Evolutionary conservation across 148 eudicot genomes (phyloP).

Genomic region (Camellia granthamiana): DNA sequence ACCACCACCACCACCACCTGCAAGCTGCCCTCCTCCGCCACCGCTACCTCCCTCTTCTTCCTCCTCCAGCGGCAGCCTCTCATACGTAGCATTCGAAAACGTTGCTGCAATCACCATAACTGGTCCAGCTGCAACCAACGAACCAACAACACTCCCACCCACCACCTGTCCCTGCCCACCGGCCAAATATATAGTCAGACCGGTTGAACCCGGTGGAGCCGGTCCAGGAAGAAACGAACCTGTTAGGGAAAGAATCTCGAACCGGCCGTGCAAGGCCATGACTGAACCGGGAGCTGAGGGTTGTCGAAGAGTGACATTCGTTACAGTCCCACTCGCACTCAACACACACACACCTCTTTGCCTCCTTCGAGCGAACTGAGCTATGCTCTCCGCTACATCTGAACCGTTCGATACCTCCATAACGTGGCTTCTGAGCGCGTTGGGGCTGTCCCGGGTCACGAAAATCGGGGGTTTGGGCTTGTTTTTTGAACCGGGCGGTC

Average conservation of each 20-base stretch:
- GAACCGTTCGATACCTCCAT: slow-evolving; percentile 48
- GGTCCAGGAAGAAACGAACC: slow-evolving; percentile 53
- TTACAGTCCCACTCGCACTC: slow-evolving; percentile 47
- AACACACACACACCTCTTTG: slow-evolving; percentile 56
- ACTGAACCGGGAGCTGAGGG: slow-evolving; percentile 31
- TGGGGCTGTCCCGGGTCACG: slow-evolving; percentile 56
- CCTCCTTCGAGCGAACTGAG: slow-evolving; percentile 39
- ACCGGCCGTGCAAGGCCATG: slow-evolving; percentile 47
- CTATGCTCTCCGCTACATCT: slow-evolving; percentile 50
- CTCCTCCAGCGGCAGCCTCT: slow-evolving; percentile 51
- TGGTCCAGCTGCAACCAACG: slow-evolving; percentile 50
- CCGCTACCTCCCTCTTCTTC: slow-evolving; percentile 28
- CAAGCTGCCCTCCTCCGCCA: slow-evolving; percentile 5
- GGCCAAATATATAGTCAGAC: slow-evolving; percentile 46
- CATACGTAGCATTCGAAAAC: slow-evolving; percentile 55
- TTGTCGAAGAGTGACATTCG: slow-evolving; percentile 47
- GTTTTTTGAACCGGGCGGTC: slow-evolving; percentile 60
- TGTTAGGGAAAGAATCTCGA: slow-evolving; percentile 54
- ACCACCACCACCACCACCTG: slow-evolving; percentile 26
- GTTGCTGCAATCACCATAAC: slow-evolving; percentile 62
- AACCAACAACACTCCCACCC: slow-evolving; percentile 56
- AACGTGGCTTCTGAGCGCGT: slow-evolving; percentile 56
- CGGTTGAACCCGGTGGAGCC: slow-evolving; percentile 46
- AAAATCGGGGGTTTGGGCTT: slow-evolving; percentile 55
- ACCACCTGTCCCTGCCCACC: slow-evolving; percentile 60